Evolutionary conservation across 2,329 filamentous ascomycete genomes (phyloP), one percentile per base, ranked within the genome.

Genomic region (Thermothelomyces thermophilus): DNA sequence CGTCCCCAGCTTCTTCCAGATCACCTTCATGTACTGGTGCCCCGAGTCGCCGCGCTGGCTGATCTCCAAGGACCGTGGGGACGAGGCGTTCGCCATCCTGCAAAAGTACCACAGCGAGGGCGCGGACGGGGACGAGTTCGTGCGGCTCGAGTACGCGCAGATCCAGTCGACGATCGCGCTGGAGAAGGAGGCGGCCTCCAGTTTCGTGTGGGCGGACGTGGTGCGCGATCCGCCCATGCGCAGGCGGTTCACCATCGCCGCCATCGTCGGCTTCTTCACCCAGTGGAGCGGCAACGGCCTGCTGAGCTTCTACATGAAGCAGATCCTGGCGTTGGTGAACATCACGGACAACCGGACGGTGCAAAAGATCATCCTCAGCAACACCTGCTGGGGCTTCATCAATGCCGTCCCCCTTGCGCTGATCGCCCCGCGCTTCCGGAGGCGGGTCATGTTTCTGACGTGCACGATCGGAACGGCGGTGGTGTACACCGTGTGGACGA

Each of bases 21-120:
- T 64, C 2, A 31, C 31, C 0, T 63, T 63, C 34, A 60, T 64
- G 56, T 53, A 52, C 24, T 60, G 45, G 52, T 70, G 75, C 16
- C 74, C 75, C 0, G 76, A 79, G 56, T 73, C 68, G 1, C 76
- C 76, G 1, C 70, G 76, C 17, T 78, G 68, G 66, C 60, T 76
- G 26, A 63, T 75, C 14, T 65, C 68, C 16, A 61, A 78, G 50
- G 74, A 79, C 54, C 72, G 76, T 16, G 66, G 69, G 5, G 76
- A 80, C 16, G 71, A 82, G 52, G 80, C 79, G 0, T 66, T 75
- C 14, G 70, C 71, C 10, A 73, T 79, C 6, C 70, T 85, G 52
- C 68, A 71, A 14, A 77, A 75, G 51, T 82, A 76, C 58, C 82
- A 82, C 56, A 71, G 72, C 14, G 72, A 83, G 56, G 80, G 79